Conservation (phyloP, 805 yeast genomes). For the Cyberlindnera nakhonratchasimensis region DNA sequence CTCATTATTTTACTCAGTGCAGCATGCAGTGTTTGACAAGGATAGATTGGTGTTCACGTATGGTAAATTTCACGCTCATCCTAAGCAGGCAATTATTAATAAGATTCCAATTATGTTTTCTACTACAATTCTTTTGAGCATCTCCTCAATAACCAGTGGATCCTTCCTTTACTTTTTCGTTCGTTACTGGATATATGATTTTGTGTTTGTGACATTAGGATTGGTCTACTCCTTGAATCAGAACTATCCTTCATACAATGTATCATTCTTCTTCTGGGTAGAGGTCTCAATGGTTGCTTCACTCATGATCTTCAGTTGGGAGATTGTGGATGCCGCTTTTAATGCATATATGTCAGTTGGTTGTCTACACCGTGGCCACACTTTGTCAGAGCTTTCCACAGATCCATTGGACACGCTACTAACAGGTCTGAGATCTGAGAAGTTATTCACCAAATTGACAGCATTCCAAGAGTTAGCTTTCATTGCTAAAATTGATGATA, state of each 20-base stretch:
- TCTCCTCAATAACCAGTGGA: slow-evolving; percentile 28
- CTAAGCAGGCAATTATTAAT: slow-evolving; percentile 31
- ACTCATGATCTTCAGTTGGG: slow-evolving; percentile 45
- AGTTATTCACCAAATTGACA: slow-evolving; percentile 50
- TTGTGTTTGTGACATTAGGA: slow-evolving; percentile 31
- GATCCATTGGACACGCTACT: slow-evolving; percentile 63
- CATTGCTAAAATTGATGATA: slow-evolving; percentile 48
- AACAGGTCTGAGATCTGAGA: slow-evolving; percentile 55
- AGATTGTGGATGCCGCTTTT: slow-evolving; percentile 52
- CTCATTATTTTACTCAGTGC: slow-evolving; percentile 45
- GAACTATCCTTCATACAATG: slow-evolving; percentile 37
- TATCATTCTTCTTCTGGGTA: slow-evolving; percentile 32
- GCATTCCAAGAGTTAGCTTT: slow-evolving; percentile 77
- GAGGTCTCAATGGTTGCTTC: slow-evolving; percentile 34
- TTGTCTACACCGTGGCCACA: slow-evolving; percentile 62
- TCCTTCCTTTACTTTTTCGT: slow-evolving; percentile 41
- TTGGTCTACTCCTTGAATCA: slow-evolving; percentile 36
- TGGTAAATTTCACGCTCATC: slow-evolving; percentile 37
- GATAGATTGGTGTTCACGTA: slow-evolving; percentile 48
- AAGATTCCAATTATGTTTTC: slow-evolving; percentile 34
- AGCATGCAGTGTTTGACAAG: slow-evolving; percentile 51
- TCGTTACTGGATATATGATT: slow-evolving; percentile 42
- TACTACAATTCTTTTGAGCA: slow-evolving; percentile 36
- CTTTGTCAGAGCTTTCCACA: slow-evolving; percentile 54
- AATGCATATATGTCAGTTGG: slow-evolving; percentile 69